Evolutionary conservation across 768 basidiomycete genomes (phyloP).

Genomic region (Leccinum variicolor): DNA sequence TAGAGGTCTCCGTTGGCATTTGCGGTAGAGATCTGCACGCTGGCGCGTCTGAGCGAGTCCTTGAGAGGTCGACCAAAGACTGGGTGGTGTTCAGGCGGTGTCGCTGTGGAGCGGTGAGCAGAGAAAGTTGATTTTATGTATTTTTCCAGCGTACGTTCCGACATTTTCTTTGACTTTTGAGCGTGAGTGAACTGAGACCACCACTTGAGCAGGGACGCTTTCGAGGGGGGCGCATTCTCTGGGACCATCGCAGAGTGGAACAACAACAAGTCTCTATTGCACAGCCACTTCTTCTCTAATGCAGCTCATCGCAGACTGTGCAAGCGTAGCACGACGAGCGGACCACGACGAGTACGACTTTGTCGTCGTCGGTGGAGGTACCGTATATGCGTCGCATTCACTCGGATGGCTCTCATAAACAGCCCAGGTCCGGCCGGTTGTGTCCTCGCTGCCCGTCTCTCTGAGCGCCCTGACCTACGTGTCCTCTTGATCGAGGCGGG

Average conservation of each 20-base stretch:
- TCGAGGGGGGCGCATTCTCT: constrained; percentile 39
- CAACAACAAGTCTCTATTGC: not conserved
- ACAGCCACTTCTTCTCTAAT: constrained; percentile 19
- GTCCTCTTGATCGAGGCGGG: constrained; percentile 40
- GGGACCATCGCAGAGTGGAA: constrained; percentile 24
- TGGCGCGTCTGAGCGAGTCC: constrained; percentile 82
- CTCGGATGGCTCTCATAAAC: not conserved
- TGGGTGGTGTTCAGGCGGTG: constrained; percentile 39
- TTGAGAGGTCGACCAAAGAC: constrained; percentile 87
- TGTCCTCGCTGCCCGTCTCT: constrained; percentile 42
- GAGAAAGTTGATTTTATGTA: constrained; percentile 31
- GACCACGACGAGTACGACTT: constrained; percentile 42
- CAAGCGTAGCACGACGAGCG: constrained; percentile 4
- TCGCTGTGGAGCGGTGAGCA: constrained; percentile 8
- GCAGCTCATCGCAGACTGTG: not conserved
- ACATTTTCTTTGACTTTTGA: constrained; percentile 59
- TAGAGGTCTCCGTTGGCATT: constrained; percentile 79
- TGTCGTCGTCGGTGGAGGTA: constrained; percentile 56
- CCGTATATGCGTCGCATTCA: not conserved
- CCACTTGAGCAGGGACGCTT: constrained; percentile 72
- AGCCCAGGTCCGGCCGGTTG: constrained; percentile 43
- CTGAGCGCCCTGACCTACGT: constrained; percentile 33
- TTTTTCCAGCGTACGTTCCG: constrained; percentile 29
- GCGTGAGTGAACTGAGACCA: constrained; percentile 73
- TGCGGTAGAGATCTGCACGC: constrained; percentile 91